Evolutionary conservation across 345 rosid species (phyloP).

Genomic region (Aegle marmelos): DNA sequence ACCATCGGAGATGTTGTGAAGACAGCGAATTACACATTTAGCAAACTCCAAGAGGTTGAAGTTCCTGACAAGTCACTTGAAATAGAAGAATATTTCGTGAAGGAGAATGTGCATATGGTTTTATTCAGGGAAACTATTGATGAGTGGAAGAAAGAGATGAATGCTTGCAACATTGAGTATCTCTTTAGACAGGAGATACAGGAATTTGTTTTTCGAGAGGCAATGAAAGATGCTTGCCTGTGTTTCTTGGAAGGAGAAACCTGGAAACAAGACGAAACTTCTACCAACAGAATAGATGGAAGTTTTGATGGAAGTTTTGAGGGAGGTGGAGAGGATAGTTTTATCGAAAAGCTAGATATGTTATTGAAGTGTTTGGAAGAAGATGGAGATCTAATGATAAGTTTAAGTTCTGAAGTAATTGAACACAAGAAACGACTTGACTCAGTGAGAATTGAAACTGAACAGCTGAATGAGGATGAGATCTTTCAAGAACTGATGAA

Average conservation of each 20-base stretch:
- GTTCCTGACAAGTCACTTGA: constrained; percentile 2
- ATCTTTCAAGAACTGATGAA: neutral
- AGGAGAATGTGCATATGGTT: constrained; percentile 30
- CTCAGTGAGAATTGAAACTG: neutral
- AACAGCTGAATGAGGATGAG: constrained; percentile 2
- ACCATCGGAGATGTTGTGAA: constrained; percentile 19
- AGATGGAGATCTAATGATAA: constrained; percentile 9
- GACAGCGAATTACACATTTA: constrained; percentile 11
- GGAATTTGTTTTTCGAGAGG: constrained; percentile 17
- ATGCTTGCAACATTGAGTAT: constrained; percentile 17
- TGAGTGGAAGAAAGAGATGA: constrained; percentile 22
- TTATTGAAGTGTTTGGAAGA: neutral
- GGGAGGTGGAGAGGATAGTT: constrained; percentile 6
- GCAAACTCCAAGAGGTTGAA: constrained; percentile 11
- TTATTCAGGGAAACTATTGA: constrained; percentile 19
- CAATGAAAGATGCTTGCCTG: constrained; percentile 18
- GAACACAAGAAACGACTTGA: constrained; percentile 1
- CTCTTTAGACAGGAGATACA: constrained; percentile 26
- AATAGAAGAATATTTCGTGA: constrained; percentile 23
- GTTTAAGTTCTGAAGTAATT: constrained; percentile 18
- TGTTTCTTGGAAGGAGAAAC: constrained; percentile 1
- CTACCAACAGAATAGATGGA: neutral
- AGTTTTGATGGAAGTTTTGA: constrained; percentile 2
- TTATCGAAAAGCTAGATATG: constrained; percentile 16
- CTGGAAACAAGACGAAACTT: neutral